Conservation (phyloP, 768 basidiomycete species). For the Punctularia strigosozonata region DNA sequence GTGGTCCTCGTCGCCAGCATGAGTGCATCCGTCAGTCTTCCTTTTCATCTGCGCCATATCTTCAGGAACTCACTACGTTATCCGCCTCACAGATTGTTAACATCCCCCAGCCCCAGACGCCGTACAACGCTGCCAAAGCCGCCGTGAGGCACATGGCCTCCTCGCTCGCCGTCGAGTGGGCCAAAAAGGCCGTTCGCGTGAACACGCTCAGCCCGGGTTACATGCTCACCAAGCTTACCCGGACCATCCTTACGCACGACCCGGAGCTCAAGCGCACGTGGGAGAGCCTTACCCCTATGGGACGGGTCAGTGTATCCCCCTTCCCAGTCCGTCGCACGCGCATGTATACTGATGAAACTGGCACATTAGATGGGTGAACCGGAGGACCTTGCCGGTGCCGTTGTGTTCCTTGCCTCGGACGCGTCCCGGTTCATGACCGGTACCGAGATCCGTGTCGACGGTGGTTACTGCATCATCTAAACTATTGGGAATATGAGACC, state of each 20-base stretch:
- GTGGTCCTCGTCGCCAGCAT: constrained; percentile 86
- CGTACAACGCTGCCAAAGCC: constrained; percentile 94
- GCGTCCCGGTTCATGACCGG: constrained; percentile 89
- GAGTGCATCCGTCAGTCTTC: constrained; percentile 65
- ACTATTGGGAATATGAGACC: too few species aligned
- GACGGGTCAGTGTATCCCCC: constrained; percentile 40
- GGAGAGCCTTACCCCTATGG: constrained; percentile 81
- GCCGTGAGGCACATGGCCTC: constrained; percentile 92
- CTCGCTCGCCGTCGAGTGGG: constrained; percentile 93
- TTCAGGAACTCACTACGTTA: constrained; percentile 7
- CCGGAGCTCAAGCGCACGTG: constrained; percentile 72
- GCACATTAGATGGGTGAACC: constrained; percentile 75
- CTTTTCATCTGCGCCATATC: constrained; percentile 7
- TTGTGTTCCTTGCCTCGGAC: constrained; percentile 86
- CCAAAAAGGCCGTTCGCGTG: constrained; percentile 77
- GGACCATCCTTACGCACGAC: constrained; percentile 66
- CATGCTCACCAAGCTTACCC: constrained; percentile 86
- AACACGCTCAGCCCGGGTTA: constrained; percentile 87
- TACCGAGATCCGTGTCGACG: constrained; percentile 75
- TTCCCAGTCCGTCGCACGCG: background rate
- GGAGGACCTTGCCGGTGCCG: constrained; percentile 81
- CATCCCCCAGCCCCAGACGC: constrained; percentile 86
- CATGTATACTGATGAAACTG: constrained; percentile 6
- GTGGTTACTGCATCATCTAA: constrained; percentile 72
- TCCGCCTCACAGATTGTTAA: constrained; percentile 57